Evolutionary conservation across 768 basidiomycete genomes (phyloP).

Genomic region (Boletus vinaceobasis): DNA sequence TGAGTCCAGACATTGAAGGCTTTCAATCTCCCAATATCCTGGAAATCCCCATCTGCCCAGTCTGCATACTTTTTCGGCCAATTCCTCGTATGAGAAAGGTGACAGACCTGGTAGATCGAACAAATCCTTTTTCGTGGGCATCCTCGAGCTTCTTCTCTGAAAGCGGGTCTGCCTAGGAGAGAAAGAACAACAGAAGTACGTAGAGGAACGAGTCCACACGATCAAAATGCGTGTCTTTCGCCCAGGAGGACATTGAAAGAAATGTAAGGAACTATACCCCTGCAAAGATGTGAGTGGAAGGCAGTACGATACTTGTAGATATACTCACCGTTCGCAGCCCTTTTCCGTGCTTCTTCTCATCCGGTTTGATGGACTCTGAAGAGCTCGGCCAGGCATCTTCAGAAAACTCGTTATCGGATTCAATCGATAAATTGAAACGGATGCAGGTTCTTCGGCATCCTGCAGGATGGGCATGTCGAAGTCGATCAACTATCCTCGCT

Average conservation of each 20-base stretch:
- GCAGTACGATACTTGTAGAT: not conserved
- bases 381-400: too few relatives aligned
- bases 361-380: too few relatives aligned
- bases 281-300: not conserved
- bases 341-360: not conserved
- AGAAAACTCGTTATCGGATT: too few relatives aligned
- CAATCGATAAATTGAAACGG: too few relatives aligned
- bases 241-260: slow-evolving; percentile 8
- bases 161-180: slow-evolving; percentile 7
- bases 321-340: too few relatives aligned
- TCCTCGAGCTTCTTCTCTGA: not conserved
- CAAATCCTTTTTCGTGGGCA: not conserved
- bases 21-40: not conserved
- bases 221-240: slow-evolving; percentile 4
- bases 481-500: slow-evolving; percentile 15
- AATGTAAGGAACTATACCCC: slow-evolving; percentile 6
- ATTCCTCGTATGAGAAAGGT: too few relatives aligned
- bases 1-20: too few relatives aligned
- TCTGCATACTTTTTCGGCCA: too few relatives aligned
- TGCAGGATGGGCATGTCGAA: not conserved
- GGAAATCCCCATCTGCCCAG: not conserved
- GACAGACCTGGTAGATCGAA: not conserved
- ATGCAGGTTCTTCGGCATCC: not conserved
- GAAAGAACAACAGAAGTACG: slow-evolving; percentile 15
- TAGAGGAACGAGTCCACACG: slow-evolving; percentile 19